Conservation (phyloP, 805 yeast species). For the Zygotorulaspora chibaensis region DNA sequence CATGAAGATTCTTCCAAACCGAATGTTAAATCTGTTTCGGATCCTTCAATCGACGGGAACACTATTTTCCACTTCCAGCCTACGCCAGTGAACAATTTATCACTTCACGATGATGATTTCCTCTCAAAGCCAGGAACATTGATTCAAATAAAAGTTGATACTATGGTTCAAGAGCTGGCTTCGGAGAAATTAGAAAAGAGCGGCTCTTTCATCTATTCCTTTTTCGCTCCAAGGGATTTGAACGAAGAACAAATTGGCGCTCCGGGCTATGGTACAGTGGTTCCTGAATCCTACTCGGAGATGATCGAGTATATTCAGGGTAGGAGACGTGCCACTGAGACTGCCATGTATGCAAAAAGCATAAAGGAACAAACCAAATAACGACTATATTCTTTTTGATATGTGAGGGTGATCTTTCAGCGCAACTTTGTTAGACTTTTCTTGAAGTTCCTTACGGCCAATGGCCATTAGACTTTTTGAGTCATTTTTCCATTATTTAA, state of each 20-base stretch:
- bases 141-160: conserved; percentile 85
- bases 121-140: conserved; percentile 77
- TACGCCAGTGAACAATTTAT: conserved; percentile 51
- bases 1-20: conserved; percentile 37
- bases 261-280: conserved; percentile 68
- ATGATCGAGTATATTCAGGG: conserved; percentile 91
- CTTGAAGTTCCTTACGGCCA: not conserved
- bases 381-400: not conserved
- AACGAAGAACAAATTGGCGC: conserved; percentile 30
- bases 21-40: conserved; percentile 30
- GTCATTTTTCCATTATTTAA: not conserved
- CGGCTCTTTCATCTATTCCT: conserved; percentile 85
- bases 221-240: conserved; percentile 67
- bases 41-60: conserved; percentile 20
- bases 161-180: conserved; percentile 66
- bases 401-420: not conserved
- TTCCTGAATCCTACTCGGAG: conserved; percentile 85
- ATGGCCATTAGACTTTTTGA: not conserved
- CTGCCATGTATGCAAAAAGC: conserved; percentile 54
- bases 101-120: conserved; percentile 51
- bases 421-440: not conserved
- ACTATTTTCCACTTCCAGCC: conserved; percentile 48
- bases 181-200: conserved; percentile 60
- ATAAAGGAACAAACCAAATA: conserved; percentile 5
- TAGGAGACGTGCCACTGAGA: conserved; percentile 81